Evolutionary conservation across 805 yeast species (phyloP).

Genomic region (Ogataea haglerorum): DNA sequence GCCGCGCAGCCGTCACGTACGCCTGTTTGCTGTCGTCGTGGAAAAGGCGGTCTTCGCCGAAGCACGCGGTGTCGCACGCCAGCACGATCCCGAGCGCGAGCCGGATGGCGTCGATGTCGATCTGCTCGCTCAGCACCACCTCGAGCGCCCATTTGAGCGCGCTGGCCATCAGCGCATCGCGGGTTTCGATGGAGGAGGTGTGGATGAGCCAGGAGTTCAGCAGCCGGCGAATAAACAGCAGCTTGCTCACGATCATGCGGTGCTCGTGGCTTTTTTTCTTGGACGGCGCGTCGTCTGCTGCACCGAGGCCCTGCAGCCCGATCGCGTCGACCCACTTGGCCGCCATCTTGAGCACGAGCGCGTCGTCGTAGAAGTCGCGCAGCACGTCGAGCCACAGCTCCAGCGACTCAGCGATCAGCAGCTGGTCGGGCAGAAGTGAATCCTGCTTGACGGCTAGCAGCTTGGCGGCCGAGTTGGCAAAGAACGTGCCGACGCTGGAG

Average conservation of each 20-base stretch:
- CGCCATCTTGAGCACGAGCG: slow-evolving; percentile 40
- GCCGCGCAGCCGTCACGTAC: slow-evolving; percentile 46
- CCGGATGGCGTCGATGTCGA: slow-evolving; percentile 58
- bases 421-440: slow-evolving; percentile 56
- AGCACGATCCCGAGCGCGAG: slow-evolving; percentile 59
- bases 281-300: slow-evolving; percentile 31
- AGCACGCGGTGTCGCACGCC: slow-evolving; percentile 38
- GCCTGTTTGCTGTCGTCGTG: slow-evolving; percentile 33
- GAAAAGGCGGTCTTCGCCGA: slow-evolving; percentile 23
- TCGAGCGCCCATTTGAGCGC: slow-evolving; percentile 57
- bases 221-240: slow-evolving; percentile 57
- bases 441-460: slow-evolving; percentile 49
- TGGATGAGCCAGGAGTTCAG: slow-evolving; percentile 39
- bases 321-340: slow-evolving; percentile 48
- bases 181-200: slow-evolving; percentile 21
- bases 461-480: slow-evolving; percentile 33
- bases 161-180: slow-evolving; percentile 41
- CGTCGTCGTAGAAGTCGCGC: slow-evolving; percentile 36
- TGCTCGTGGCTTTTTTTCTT: slow-evolving; percentile 49
- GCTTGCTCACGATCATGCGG: slow-evolving; percentile 51
- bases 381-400: slow-evolving; percentile 52
- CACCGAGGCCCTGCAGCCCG: slow-evolving; percentile 55
- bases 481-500: slow-evolving; percentile 23
- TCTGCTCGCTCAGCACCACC: slow-evolving; percentile 45
- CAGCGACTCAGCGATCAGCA: slow-evolving; percentile 55